Base-by-base conservation (phyloP, 1,284 basidiomycete species). In the Laetiporus sulphureus region DNA sequence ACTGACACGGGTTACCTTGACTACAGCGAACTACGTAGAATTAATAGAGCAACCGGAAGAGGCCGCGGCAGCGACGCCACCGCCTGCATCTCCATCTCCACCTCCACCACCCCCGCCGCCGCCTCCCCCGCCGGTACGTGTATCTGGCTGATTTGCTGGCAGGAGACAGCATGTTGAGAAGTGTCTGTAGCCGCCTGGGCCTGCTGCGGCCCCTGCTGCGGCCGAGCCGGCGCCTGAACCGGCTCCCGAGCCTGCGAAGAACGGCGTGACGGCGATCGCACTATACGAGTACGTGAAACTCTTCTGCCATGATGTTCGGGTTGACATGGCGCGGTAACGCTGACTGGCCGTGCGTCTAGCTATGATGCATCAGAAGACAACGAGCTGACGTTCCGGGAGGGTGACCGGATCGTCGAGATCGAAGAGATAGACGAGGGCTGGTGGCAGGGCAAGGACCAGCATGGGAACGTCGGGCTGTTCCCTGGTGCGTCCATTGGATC, bases 331-430 rank as follows among this genome's bases (percentile, higher is more conserved):
- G 13, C 31, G 38, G 34, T 39, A 25, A 19, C 25, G 40, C 16
- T 40, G 23, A 30, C 13, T 27, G 35, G n/a, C n/a, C n/a, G 5
- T 30, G 1, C 32, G 11, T 41, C 3, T 48, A 90, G 84, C 51
- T 93, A 94, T 55, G 85, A 88, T 11, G 87, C 89, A 0, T 78
- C 77, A 0, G 91, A 95, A 58, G 90, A 91, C 51, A 94, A 94
- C 57, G 92, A 96, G 59, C 65, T 95, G 18, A 75, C 82, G 1
- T 92, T 96, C 72, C 68, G 63, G 21, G 90, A 91, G 59, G 90
- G 88, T 16, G 90, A 92, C 27, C 63, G 66, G 38, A 87, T 95
- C 57, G 71, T 68, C 8, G 69, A 83, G 31, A 84, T 91, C 36
- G 81, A 86, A 58, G 75, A 78, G 35, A 73, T 72, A 18, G 82